Base-by-base conservation (phyloP, 768 basidiomycete genomes). In the Amyloporia xantha region DNA sequence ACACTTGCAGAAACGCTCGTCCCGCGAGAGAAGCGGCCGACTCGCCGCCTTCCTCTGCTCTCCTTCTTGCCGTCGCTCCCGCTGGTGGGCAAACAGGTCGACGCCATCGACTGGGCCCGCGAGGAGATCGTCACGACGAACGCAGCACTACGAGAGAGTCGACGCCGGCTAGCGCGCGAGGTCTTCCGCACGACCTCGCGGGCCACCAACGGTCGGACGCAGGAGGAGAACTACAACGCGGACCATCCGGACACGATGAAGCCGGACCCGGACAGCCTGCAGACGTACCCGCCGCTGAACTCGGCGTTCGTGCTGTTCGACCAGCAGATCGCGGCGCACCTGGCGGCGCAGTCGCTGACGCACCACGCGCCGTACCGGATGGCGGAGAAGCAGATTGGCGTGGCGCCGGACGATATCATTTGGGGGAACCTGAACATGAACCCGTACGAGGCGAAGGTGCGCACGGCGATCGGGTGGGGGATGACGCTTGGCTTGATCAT, bases 281-380 rank as follows among this genome's bases (percentile, higher is more conserved):
- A 63, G 52, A 63, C 61, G 11, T 66, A 67, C 47, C 64, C 65
- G 11, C 66, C 67, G 12, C 57, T 60, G 25, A 67, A 67, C 57
- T 85, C 82, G 26, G 86, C 86, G 6, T 98, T 98, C 64, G 75
- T 98, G 51, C 84, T 87, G 19, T 98, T 97, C 76, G 82, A 92
- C 65, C 76, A 81, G 56, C 95, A 97, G 71, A 88, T 96, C 53
- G 86, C 89, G 2, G 93, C 94, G 15, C 93, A 98, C 66, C 71
- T 97, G 64, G 91, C 88, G 1, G 75, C 77, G 28, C 83, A 93
- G 66, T 71, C 73, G 3, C 68, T 94, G 36, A 69, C 79, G 5
- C 88, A 94, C 65, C 83, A 94, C 60, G 79, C 82, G 44, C 91
- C 91, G 21, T 90, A 89, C 57, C 70, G 78, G 13, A 96, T 97